phyloP scores from a whole-genome alignment of 1,139 yeast genomes.

The Pneumocystis murina region DNA sequence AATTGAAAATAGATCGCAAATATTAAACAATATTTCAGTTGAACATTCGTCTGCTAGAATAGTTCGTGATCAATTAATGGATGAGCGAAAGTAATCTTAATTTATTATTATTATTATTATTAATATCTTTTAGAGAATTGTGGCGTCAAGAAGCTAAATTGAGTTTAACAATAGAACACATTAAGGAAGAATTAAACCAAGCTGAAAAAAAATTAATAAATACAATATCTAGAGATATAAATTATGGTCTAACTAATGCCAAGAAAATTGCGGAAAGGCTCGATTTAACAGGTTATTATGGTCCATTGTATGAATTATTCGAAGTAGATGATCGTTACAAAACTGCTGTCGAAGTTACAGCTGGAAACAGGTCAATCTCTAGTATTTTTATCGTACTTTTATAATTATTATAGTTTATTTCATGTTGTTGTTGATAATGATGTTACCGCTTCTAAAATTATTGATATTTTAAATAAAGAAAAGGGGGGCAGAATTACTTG shows the following conservation, averaged over 20 bases:
- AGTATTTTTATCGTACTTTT: not conserved
- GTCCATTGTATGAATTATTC: constrained; percentile 73
- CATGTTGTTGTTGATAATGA: constrained; percentile 84
- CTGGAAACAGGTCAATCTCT: constrained; percentile 39
- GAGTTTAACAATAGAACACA: constrained; percentile 41
- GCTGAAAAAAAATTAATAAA: constrained; percentile 29
- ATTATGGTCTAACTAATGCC: constrained; percentile 57
- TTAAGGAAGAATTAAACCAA: constrained; percentile 35
- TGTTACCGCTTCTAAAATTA: constrained; percentile 60
- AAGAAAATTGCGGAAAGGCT: constrained; percentile 41
- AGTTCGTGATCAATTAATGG: constrained; percentile 31
- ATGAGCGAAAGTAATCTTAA: constrained; percentile 38
- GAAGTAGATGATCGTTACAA: constrained; percentile 69
- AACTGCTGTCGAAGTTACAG: constrained; percentile 75
- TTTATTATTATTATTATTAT: not conserved
- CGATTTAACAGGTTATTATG: constrained; percentile 52
- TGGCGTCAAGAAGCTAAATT: constrained; percentile 72
- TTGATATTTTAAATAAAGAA: constrained; percentile 60
- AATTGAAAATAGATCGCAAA: constrained; percentile 5
- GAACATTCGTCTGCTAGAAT: constrained; percentile 7
- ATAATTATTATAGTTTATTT: constrained; percentile 37
- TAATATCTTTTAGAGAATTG: constrained; percentile 21
- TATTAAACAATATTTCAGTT: constrained; percentile 8
- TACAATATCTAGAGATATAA: constrained; percentile 51
- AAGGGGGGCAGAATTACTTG: constrained; percentile 78